Evolutionary conservation across 2,329 filamentous ascomycete genomes (phyloP).

Genomic region (Penicillium hesseltinei): DNA sequence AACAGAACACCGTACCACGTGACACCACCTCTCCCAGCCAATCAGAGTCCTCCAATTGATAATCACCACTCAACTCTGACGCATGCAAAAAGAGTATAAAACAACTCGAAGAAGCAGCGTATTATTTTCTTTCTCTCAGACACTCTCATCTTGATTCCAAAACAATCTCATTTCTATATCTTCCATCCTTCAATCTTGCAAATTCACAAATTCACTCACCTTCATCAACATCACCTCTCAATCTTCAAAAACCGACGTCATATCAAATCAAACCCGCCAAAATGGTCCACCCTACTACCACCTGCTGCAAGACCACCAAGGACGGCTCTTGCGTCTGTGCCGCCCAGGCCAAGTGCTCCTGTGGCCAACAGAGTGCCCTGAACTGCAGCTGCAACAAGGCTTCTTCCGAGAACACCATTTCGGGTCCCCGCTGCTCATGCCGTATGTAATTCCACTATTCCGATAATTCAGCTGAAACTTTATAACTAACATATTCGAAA

Average conservation of each 20-base stretch:
- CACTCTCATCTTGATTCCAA: not conserved
- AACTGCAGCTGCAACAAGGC: slow-evolving; percentile 83
- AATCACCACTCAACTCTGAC: slow-evolving; percentile 22
- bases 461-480: not conserved
- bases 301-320: slow-evolving; percentile 60
- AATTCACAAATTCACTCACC: not conserved
- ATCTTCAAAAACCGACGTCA: not conserved
- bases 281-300: slow-evolving; percentile 49
- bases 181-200: not conserved
- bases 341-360: slow-evolving; percentile 71
- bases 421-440: slow-evolving; percentile 78
- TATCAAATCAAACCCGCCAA: slow-evolving; percentile 23
- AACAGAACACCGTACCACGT: slow-evolving; percentile 4
- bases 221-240: not conserved
- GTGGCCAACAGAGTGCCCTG: slow-evolving; percentile 81
- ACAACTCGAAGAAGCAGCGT: not conserved
- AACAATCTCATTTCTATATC: not conserved
- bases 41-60: slow-evolving; percentile 28
- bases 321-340: slow-evolving; percentile 57
- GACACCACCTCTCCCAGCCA: slow-evolving; percentile 5
- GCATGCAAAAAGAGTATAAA: slow-evolving; percentile 22
- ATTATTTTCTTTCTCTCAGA: not conserved
- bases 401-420: slow-evolving; percentile 67
- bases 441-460: slow-evolving; percentile 47
- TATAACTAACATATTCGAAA: not conserved